Evolutionary conservation across 2,329 filamentous ascomycete species (phyloP).

Genomic region (Fusarium brachygibbosum): DNA sequence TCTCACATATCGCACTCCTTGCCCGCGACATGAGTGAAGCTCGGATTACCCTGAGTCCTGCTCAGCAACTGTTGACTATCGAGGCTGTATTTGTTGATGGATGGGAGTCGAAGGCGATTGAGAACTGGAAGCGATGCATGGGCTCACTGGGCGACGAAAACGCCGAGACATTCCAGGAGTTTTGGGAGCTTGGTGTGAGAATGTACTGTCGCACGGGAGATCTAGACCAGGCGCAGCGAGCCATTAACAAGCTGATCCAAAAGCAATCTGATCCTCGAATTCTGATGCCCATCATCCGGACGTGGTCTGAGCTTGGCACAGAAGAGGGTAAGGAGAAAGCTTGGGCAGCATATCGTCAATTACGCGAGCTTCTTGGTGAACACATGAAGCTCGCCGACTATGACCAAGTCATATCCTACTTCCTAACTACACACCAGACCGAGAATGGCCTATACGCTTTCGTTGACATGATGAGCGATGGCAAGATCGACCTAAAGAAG

Average conservation of each 20-base stretch:
- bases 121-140: conserved; percentile 73
- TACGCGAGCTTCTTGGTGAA: conserved; percentile 71
- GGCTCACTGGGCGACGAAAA: conserved; percentile 63
- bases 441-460: conserved; percentile 81
- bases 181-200: conserved; percentile 75
- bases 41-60: conserved; percentile 66
- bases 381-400: conserved; percentile 80
- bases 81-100: conserved; percentile 76
- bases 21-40: conserved; percentile 75
- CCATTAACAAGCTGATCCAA: conserved; percentile 67
- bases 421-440: conserved; percentile 74
- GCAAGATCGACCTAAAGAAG: conserved; percentile 63
- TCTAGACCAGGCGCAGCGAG: conserved; percentile 69
- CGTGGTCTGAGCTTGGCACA: conserved; percentile 68
- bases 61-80: conserved; percentile 75
- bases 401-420: conserved; percentile 78
- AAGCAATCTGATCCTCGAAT: conserved; percentile 66
- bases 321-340: conserved; percentile 67
- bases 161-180: conserved; percentile 63
- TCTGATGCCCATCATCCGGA: conserved; percentile 76
- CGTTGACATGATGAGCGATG: conserved; percentile 87
- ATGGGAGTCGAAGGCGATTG: conserved; percentile 70
- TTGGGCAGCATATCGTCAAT: conserved; percentile 75
- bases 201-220: conserved; percentile 73
- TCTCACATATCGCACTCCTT: conserved; percentile 72